Percentiles rank a stretch among this genome's conserved stretches.
phyloP scores from a whole-genome alignment of 1,139 yeast genomes.

The Eremothecium gossypii region DNA sequence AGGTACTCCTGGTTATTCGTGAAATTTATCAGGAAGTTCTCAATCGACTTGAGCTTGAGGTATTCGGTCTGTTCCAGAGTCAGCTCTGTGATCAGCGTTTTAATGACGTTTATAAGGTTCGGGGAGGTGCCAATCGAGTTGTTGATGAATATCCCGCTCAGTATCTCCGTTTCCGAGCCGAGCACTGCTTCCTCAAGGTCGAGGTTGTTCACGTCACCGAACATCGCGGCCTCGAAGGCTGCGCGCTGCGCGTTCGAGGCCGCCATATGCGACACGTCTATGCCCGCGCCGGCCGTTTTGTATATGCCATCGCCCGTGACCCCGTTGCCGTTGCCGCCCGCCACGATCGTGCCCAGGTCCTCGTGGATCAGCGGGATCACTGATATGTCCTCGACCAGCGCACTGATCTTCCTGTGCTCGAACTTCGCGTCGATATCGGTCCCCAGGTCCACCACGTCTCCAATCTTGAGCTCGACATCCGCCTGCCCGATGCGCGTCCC shows the following conservation, averaged over 20 bases:
- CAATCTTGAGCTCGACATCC: slow-evolving; percentile 48
- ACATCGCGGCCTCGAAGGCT: slow-evolving; percentile 64
- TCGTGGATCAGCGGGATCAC: slow-evolving; percentile 40
- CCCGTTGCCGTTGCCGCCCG: slow-evolving; percentile 2
- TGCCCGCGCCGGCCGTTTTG: not conserved
- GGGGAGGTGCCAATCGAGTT: slow-evolving; percentile 50
- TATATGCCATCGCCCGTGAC: slow-evolving; percentile 2
- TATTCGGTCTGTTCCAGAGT: slow-evolving; percentile 38
- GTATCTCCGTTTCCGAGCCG: slow-evolving; percentile 45
- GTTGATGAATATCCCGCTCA: slow-evolving; percentile 56
- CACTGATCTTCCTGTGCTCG: slow-evolving; percentile 78
- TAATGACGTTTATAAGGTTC: slow-evolving; percentile 41
- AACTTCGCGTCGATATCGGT: slow-evolving; percentile 78
- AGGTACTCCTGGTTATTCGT: slow-evolving; percentile 24
- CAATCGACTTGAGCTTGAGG: slow-evolving; percentile 37
- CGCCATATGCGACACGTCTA: slow-evolving; percentile 5
- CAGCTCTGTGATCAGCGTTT: slow-evolving; percentile 38
- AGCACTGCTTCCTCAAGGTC: slow-evolving; percentile 50
- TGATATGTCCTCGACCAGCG: slow-evolving; percentile 64
- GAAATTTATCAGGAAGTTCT: slow-evolving; percentile 31
- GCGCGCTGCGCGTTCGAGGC: slow-evolving; percentile 27
- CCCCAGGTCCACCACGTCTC: slow-evolving; percentile 80
- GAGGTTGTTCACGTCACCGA: slow-evolving; percentile 62
- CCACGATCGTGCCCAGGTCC: slow-evolving; percentile 1
- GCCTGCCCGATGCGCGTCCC: slow-evolving; percentile 58